phyloP scores from a whole-genome alignment of 73 alveolate species.

The Stentor coeruleus region DNA sequence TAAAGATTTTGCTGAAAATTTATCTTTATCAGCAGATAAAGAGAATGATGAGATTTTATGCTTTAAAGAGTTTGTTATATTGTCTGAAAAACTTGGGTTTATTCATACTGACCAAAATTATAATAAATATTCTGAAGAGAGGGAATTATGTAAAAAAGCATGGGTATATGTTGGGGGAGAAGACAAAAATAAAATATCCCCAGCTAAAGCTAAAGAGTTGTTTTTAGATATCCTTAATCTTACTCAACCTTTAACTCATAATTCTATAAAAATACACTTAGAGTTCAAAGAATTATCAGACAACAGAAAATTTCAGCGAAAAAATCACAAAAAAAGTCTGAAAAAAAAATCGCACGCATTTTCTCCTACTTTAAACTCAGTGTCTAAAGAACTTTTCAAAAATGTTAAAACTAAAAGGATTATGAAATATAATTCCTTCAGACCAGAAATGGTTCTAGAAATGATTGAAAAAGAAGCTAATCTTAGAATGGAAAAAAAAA shows the following conservation, averaged over 20 bases:
- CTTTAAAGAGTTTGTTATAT: no score
- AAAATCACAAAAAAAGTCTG: not conserved
- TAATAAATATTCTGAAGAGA: not conserved
- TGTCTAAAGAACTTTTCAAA: not conserved
- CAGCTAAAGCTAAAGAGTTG: not conserved
- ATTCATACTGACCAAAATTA: not conserved
- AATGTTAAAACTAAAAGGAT: not conserved
- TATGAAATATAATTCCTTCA: not conserved
- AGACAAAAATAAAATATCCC: not conserved
- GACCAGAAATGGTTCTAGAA: not conserved
- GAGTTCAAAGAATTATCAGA: not conserved
- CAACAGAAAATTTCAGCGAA: not conserved
- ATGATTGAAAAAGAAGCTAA: not conserved
- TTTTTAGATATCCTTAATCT: not conserved
- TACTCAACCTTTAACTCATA: not conserved
- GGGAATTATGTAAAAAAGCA: not conserved
- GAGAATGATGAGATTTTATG: no score
- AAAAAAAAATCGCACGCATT: not conserved
- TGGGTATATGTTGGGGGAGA: not conserved
- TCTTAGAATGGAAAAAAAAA: not conserved
- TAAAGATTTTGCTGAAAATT: not conserved
- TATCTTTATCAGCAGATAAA: no score
- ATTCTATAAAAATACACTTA: no score
- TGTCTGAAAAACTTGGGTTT: not conserved
- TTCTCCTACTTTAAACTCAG: not conserved